A percentile compares a stretch with the other conserved stretches of the same genome.
Evolutionary conservation across 2,329 filamentous ascomycete species (phyloP).

Genomic region (Alternaria arbusti): DNA sequence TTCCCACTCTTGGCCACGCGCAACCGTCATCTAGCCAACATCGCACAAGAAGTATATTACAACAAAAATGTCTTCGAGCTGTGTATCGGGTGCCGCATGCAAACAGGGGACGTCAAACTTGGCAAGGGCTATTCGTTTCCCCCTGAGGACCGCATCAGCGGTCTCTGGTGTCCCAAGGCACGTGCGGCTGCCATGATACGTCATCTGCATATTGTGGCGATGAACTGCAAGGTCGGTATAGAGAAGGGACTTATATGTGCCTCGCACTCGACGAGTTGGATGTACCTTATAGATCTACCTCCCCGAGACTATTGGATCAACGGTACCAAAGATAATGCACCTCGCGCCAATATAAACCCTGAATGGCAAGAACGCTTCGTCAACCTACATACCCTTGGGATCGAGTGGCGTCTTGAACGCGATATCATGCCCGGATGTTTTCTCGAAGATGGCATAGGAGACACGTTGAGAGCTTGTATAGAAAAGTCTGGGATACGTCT

Average conservation of each 20-base stretch:
- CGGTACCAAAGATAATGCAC: not conserved
- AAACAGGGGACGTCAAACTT: not conserved
- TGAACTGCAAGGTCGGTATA: not conserved
- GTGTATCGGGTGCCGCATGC: not conserved
- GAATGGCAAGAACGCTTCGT: not conserved
- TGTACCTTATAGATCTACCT: not conserved
- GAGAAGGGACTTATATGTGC: not conserved
- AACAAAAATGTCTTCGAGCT: not conserved
- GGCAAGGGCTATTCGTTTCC: not conserved
- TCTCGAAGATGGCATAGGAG: not conserved
- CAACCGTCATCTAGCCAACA: not conserved
- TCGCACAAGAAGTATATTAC: not conserved
- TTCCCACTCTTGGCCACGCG: not conserved
- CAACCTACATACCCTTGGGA: not conserved
- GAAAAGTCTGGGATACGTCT: not conserved
- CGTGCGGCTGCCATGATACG: not conserved
- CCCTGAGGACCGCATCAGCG: not conserved
- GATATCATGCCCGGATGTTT: not conserved
- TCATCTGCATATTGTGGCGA: not conserved
- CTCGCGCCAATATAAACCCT: not conserved
- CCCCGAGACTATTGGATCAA: not conserved
- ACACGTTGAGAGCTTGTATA: not conserved
- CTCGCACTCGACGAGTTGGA: not conserved
- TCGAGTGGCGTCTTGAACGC: not conserved
- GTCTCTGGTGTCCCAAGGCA: not conserved